Base-by-base conservation (phyloP, 2,329 filamentous ascomycete species). In the Exophiala sideris region DNA sequence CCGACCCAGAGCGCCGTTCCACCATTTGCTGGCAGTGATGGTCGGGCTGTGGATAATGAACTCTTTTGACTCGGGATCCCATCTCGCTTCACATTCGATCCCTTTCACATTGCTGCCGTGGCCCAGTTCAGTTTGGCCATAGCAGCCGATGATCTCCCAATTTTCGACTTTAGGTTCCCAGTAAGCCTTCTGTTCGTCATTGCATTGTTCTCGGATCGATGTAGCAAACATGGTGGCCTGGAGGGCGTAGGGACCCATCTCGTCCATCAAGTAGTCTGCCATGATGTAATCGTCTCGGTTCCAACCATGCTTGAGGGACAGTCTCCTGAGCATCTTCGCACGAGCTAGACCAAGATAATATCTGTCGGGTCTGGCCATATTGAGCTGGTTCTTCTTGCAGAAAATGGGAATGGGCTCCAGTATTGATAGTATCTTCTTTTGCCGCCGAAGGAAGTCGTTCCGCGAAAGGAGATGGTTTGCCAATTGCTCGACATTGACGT, bases 21-120 rank as follows among this genome's bases (percentile, higher is more conserved):
- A 80, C 77, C 76, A 80, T 65, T 80, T 80, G 60, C 73, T 78
- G 1, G 78, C 74, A 1, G 77, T 79, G 16, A 80, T 63, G 21
- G 74, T 75, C 9, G 78, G 78, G 57, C 76, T 79, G 63, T 79
- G 76, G 11, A 80, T 68, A 32, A 76, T 67, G 54, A 80, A 80
- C 33, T 77, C 71, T 54, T 75, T 74, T 5, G 66, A 67, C 21
- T 67, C 61, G 1, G 67, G 67, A 59, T 79, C 72, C 73, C 75
- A 80, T 32, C 66, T 72, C 1, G 77, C 77, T 44, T 73, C 65
- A 11, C 73, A 74, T 56, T 80, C 77, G 10, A 80, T 60, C 0
- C 77, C 77, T 45, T 73, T 68, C 9, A 80, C 76, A 57, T 80
- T 80, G 50, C 76, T 79, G 0, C 77, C 78, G 57, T 80, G 77